A percentile compares a stretch with the other conserved stretches of the same genome.
These are phyloP conservation scores for Yamadazyma kanchanaburiensis DNA, from an alignment of 1,139 yeast genomes.

Conservation along the genomic window DNA sequence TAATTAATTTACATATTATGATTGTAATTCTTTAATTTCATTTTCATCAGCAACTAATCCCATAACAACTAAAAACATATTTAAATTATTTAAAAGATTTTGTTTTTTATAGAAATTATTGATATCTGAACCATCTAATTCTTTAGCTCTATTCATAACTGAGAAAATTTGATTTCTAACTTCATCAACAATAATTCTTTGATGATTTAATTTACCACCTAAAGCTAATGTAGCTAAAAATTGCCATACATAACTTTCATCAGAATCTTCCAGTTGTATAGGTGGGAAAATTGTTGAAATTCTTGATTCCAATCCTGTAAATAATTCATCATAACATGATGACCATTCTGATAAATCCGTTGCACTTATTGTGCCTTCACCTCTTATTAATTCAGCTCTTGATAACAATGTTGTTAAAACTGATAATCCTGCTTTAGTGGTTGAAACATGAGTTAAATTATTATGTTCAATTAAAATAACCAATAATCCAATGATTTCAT, in stretches of 20 bases:
- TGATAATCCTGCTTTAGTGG: slow-evolving; percentile 85
- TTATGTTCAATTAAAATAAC: slow-evolving; percentile 71
- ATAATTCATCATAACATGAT: slow-evolving; percentile 75
- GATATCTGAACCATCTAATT: slow-evolving; percentile 50
- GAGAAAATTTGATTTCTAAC: slow-evolving; percentile 93
- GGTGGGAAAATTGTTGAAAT: slow-evolving; percentile 84
- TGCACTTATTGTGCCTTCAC: slow-evolving; percentile 65
- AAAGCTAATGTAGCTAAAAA: slow-evolving; percentile 91
- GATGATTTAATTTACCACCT: slow-evolving; percentile 91
- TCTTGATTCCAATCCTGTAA: slow-evolving; percentile 76
- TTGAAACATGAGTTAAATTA: slow-evolving; percentile 67
- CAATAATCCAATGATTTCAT: slow-evolving; percentile 79
- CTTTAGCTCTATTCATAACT: slow-evolving; percentile 79
- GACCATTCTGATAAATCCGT: slow-evolving; percentile 73
- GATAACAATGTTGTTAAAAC: slow-evolving; percentile 84
- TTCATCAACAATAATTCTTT: slow-evolving; percentile 91
- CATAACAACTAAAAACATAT: slow-evolving; percentile 92
- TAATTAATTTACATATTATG: not conserved
- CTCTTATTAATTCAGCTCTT: slow-evolving; percentile 88
- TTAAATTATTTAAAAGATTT: slow-evolving; percentile 75
- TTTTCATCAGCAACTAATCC: slow-evolving; percentile 85
- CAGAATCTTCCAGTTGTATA: slow-evolving; percentile 45
- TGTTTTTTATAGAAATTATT: slow-evolving; percentile 56
- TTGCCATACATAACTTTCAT: slow-evolving; percentile 84
- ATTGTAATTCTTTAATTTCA: slow-evolving; percentile 50